These are phyloP conservation scores for Astrothelium subdiscretum DNA, from an alignment of 495 filamentous ascomycete species.

Conservation along the genomic window DNA sequence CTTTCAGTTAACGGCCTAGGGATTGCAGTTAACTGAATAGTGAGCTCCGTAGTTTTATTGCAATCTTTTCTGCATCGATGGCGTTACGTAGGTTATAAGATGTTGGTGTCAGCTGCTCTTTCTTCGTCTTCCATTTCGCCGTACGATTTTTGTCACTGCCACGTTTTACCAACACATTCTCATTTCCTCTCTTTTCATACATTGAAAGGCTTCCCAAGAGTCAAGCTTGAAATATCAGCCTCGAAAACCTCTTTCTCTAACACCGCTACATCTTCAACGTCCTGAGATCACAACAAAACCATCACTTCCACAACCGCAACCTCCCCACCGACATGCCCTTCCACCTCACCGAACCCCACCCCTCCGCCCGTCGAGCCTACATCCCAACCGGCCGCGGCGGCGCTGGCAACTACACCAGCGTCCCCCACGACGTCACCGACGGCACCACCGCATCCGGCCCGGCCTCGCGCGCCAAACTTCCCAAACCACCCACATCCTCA, in stretches of 20 bases:
- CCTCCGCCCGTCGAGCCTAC: constrained; percentile 52
- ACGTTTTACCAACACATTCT: neutral
- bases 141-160: neutral
- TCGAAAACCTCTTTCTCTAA: neutral
- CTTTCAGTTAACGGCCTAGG: constrained; percentile 6
- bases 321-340: constrained; percentile 33
- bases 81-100: constrained; percentile 6
- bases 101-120: neutral
- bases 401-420: constrained; percentile 66
- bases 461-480: constrained; percentile 34
- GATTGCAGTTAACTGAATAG: constrained; percentile 14
- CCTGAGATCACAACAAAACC: constrained; percentile 2
- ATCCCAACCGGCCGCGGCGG: constrained; percentile 78
- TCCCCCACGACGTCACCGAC: constrained; percentile 49
- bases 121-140: neutral
- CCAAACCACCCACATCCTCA: constrained; percentile 24
- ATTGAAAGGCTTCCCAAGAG: too few species aligned
- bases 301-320: constrained; percentile 6
- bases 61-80: neutral
- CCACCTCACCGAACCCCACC: constrained; percentile 72
- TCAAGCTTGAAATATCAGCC: neutral
- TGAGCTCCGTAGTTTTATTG: neutral
- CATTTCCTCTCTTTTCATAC: neutral
- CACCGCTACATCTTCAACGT: neutral
- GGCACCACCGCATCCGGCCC: constrained; percentile 42